A percentile compares a stretch with the other conserved stretches of the same genome.
Evolutionary conservation across 768 basidiomycete genomes (phyloP).

Genomic region (Suillus variegatus): DNA sequence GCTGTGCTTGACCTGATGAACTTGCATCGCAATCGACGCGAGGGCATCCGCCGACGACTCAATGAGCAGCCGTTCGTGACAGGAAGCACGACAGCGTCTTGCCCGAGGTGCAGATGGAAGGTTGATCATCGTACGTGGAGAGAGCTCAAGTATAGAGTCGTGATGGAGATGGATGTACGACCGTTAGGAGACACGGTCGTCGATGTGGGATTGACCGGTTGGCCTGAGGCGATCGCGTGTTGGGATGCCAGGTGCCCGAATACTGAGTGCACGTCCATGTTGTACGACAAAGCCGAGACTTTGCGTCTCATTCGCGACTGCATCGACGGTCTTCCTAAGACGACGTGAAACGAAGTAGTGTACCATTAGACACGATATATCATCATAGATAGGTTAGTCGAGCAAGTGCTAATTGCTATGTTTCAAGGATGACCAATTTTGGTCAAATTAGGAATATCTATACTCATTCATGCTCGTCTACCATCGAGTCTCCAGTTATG

Average conservation of each 20-base stretch:
- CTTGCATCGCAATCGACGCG: conserved; percentile 55
- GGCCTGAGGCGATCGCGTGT: conserved; percentile 61
- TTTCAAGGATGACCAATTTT: background rate
- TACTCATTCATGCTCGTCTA: conserved; percentile 21
- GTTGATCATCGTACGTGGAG: conserved; percentile 66
- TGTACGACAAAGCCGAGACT: conserved; percentile 60
- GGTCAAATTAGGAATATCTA: background rate
- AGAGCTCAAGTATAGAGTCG: conserved; percentile 59
- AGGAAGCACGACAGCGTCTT: conserved; percentile 40
- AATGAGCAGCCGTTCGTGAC: conserved; percentile 61
- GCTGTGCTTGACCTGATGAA: conserved; percentile 57
- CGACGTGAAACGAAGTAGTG: conserved; percentile 24
- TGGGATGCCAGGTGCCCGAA: conserved; percentile 59
- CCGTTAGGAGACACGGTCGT: conserved; percentile 61
- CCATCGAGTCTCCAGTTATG: conserved; percentile 13
- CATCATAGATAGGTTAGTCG: background rate
- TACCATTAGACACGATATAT: background rate
- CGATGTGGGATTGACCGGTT: conserved; percentile 48
- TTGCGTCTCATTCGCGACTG: conserved; percentile 56
- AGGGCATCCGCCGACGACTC: conserved; percentile 48
- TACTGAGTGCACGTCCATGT: conserved; percentile 43
- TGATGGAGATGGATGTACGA: conserved; percentile 57
- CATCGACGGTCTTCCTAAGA: conserved; percentile 43
- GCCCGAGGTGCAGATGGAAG: conserved; percentile 48
- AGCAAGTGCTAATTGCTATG: background rate